Percentiles rank a stretch among this genome's conserved stretches.
Conservation (phyloP, 225 moss, liverwort and hornwort genomes). For the Sphagnum tenellum region DNA sequence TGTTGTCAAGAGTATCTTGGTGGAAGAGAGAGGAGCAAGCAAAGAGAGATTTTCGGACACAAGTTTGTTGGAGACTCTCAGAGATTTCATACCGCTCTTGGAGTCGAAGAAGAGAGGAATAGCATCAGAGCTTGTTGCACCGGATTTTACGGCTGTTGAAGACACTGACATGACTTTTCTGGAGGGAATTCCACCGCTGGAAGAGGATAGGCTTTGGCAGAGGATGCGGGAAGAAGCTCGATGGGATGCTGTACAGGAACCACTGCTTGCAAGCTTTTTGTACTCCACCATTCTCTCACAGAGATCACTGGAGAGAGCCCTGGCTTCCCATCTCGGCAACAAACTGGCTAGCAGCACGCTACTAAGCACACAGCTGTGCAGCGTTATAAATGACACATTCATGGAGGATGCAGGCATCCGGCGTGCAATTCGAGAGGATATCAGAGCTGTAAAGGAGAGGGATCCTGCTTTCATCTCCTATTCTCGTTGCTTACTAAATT, state of each 20-base stretch:
- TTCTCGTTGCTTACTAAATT: constrained; percentile 49
- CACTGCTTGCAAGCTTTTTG: constrained; percentile 44
- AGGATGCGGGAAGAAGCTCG: constrained; percentile 48
- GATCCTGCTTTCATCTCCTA: constrained; percentile 51
- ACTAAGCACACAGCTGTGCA: constrained; percentile 55
- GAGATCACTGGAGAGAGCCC: constrained; percentile 46
- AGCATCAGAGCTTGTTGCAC: background rate
- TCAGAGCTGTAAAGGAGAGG: constrained; percentile 45
- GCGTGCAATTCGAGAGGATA: constrained; percentile 40
- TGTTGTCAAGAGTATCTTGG: constrained; percentile 18
- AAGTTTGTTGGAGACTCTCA: constrained; percentile 27
- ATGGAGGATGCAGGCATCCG: constrained; percentile 49
- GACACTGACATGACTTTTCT: constrained; percentile 15
- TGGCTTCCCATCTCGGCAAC: constrained; percentile 65
- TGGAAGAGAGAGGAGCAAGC: constrained; percentile 41
- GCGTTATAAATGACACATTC: constrained; percentile 47
- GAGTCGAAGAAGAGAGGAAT: constrained; percentile 15
- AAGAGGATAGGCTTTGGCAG: constrained; percentile 41
- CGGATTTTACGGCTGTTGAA: constrained; percentile 6
- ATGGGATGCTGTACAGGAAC: constrained; percentile 49
- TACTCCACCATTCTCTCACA: constrained; percentile 59
- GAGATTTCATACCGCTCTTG: constrained; percentile 28
- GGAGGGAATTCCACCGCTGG: constrained; percentile 19
- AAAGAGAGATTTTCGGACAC: constrained; percentile 13
- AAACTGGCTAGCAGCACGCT: constrained; percentile 55